Base-by-base conservation (phyloP, 2,329 filamentous ascomycete species). In the Madurella mycetomatis region DNA sequence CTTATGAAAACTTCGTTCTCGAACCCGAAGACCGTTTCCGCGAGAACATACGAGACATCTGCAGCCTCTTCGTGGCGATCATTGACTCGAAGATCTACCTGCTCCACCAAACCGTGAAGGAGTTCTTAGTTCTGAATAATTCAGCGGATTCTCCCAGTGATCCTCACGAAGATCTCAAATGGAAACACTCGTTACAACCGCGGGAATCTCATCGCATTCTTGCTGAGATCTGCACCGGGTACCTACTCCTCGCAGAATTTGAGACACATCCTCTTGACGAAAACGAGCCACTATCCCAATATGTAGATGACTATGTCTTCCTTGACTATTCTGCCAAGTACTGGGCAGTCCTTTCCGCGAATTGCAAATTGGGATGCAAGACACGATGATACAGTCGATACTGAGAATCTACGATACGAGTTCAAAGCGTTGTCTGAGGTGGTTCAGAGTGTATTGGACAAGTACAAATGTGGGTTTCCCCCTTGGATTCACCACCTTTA, bases 61-160 rank as follows among this genome's bases (percentile, higher is more conserved):
- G 64, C 44, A 62, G 64, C 1, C 60, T 64, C 13, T 62, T 65
- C 25, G 45, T 65, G 8, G 58, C 47, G 9, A 48, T 65, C 44
- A 51, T 52, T n/a, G 56, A 62, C 19, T 58, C 53, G 12, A 65
- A 56, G 41, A 30, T 64, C 19, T 63, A 47, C 18, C 56, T 65
- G 18, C 58, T 65, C 31, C 64, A 65, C 31, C 62, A 63, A 31
- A 65, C 64, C 2, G 63, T 60, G 1, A 58, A 55, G 34, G 60
- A 65, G 18, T 65, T 65, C 43, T 49, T 65, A 9, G 46, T 62
- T 2, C 47, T 25, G 2, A 54, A 53, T 50, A 55, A 49, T 16
- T 46, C 16, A 53, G 51, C n/a, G 19, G 13, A 17, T n/a, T 32
- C 25, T 25, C 25, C 25, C 25, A 37, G 19, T 7, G 13, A n/a